These are phyloP conservation scores for Aspergillus avenaceus DNA, from an alignment of 495 filamentous ascomycete genomes.

Conservation along the genomic window DNA sequence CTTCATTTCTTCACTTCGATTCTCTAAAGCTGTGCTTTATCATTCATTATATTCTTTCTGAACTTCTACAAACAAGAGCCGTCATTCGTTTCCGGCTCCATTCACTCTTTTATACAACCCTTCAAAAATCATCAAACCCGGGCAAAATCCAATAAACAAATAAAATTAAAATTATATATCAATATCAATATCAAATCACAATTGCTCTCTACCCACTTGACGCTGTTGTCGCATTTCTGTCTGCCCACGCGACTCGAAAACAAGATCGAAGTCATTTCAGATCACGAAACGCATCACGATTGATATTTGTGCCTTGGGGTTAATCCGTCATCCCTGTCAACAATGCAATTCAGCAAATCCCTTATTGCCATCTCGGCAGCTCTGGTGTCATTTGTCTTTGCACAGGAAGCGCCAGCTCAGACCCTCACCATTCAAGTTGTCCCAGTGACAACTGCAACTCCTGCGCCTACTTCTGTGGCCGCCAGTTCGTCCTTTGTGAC, in stretches of 20 bases:
- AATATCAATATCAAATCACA: background rate
- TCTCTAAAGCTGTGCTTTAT: conserved; percentile 19
- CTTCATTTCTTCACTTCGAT: conserved; percentile 17
- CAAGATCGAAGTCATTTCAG: background rate
- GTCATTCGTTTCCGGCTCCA: conserved; percentile 39
- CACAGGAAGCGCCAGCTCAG: conserved; percentile 23
- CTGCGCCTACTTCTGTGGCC: conserved; percentile 13
- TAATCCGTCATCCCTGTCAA: conserved; percentile 8
- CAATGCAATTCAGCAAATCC: conserved; percentile 38
- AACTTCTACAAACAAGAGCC: conserved; percentile 25
- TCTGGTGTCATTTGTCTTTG: conserved; percentile 30
- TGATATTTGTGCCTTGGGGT: background rate
- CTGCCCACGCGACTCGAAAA: background rate
- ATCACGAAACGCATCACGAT: conserved; percentile 4
- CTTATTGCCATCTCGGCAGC: conserved; percentile 27
- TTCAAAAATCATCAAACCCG: background rate
- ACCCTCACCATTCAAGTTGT: conserved; percentile 33
- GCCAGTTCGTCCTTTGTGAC: conserved; percentile 19
- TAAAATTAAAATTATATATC: background rate
- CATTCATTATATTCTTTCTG: conserved; percentile 12
- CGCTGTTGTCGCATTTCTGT: background rate
- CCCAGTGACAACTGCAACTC: conserved; percentile 23
- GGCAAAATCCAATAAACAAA: conserved; percentile 3
- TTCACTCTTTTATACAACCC: conserved; percentile 28
- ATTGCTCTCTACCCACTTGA: too few relatives aligned